Base-by-base conservation (phyloP, 192 early-diverging fungal species). In the Coemansia aciculifera region DNA sequence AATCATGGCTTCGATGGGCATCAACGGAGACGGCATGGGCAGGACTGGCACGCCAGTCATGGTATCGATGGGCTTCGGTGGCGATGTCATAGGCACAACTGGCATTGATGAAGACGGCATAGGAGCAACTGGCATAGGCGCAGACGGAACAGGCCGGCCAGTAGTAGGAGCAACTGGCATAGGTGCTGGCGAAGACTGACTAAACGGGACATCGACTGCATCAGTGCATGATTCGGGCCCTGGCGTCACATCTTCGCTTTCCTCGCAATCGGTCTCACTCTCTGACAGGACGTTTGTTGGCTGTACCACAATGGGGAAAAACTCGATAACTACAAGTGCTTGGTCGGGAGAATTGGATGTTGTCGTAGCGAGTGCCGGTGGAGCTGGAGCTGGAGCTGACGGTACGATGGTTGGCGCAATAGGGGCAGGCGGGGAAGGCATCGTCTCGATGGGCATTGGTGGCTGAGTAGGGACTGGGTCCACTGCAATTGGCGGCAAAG, bases 261-360 rank as follows among this genome's bases (percentile, higher is more conserved):
- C 54, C 27, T 57, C 54, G 31, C 54, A 57, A 5, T 36, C 54
- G 3, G 54, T n/a, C 15, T 29, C 29, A 29, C 29, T 57, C 15
- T 57, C 54, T 6, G 3, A 6, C 29, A 29, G 54, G 6, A 5
- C 62, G 48, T 21, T 69, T 46, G 59, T 63, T 48, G 67, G 59
- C 59, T 72, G 23, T 1, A 62, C 31, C 24, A 66, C 5, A 17
- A 67, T 37, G 0, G 71, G 63, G 23, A 67, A 38, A 63, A 73
- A 78, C 52, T 78, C 67, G 17, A 73, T 70, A 5, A 73, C 61
- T 1, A 73, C 60, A 12, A 78, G 39, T 2, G 62, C 51, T 37
- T 74, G 62, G 0, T 37, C 64, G 23, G 64, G 49, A 36, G 21
- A 34, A n/a, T 13, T 49, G 3, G 65, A 66, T n/a, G 42, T 62